Percentiles rank a stretch among this genome's conserved stretches.
Conservation (phyloP, 2,329 filamentous ascomycete species). For the Aspergillus transmontanensis region DNA sequence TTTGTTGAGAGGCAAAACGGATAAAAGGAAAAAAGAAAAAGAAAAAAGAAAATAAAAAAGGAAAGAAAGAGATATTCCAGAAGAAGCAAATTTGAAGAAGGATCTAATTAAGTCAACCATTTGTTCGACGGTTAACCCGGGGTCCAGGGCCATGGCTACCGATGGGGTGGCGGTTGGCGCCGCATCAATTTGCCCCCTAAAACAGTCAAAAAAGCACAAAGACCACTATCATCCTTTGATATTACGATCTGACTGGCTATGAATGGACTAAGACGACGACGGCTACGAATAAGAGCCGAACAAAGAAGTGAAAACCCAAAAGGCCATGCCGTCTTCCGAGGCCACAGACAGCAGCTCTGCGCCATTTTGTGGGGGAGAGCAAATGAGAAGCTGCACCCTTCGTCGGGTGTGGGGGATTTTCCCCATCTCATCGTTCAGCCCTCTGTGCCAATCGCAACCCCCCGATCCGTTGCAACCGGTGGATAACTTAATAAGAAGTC, state of each 20-base stretch:
- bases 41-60: background rate
- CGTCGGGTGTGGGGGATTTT: constrained; percentile 24
- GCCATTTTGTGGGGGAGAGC: constrained; percentile 24
- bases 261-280: background rate
- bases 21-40: too few relatives aligned
- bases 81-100: background rate
- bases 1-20: too few relatives aligned
- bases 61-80: background rate
- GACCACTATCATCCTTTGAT: constrained; percentile 2
- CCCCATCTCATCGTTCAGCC: constrained; percentile 10
- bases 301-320: background rate
- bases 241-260: background rate
- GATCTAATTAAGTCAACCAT: background rate
- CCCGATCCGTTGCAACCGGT: constrained; percentile 5
- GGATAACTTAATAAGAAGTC: constrained; percentile 1
- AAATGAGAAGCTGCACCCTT: constrained; percentile 13
- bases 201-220: constrained; percentile 9
- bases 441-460: constrained; percentile 16
- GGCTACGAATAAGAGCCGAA: background rate
- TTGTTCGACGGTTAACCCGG: constrained; percentile 1
- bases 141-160: constrained; percentile 3
- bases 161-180: constrained; percentile 22
- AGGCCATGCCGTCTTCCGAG: background rate
- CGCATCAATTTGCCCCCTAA: constrained; percentile 15
- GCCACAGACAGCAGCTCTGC: constrained; percentile 9